Base-by-base conservation (phyloP, 352 stramenopile genomes). In the Sclerospora graminicola region DNA sequence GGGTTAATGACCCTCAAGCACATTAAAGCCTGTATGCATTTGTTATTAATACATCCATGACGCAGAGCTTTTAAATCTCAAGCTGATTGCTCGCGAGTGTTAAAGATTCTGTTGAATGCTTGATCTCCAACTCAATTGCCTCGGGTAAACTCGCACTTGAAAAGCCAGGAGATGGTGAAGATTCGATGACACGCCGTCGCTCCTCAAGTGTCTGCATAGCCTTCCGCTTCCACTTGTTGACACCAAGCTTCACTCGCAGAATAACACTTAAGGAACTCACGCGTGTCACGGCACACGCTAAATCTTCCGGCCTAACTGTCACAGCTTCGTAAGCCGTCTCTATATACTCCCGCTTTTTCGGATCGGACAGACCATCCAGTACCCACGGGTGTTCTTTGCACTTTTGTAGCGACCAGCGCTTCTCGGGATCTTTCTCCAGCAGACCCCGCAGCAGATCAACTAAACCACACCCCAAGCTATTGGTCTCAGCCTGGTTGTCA, bases 201-300 rank as follows among this genome's bases (percentile, higher is more conserved):
- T 74, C 60, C 15, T 84, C 64, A 4, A 82, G 57, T 44, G 78
- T 80, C 54, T 52, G 61, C 48, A 71, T 69, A 15, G 80, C 76
- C 54, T 82, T 83, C 38, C 63, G 63, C 45, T 76, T 82, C 80
- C 77, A 91, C 45, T 76, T 82, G 57, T 80, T 88, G 26, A 70
- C 73, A 13, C 71, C 71, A 14, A 91, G 44, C 52, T 91, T 86
- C 20, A 91, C 73, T 23, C 74, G 78, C 48, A 88, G 54, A 35
- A 91, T 63, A 20, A 84, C 71, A 35, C 72, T 78, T 15, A 91
- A 56, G n/a, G 72, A 76, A 9, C 66, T 77, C 26, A 91, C 77
- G 19, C 74, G 71, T 11, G 76, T 91, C 39, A 91, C 71, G 8
- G 80, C 80, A 20, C 54, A 74, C 34, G 57, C 61, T 7, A 91